These are phyloP conservation scores for Xerophyta viscosa DNA, from an alignment of 106 monocot species.

Conservation along the genomic window DNA sequence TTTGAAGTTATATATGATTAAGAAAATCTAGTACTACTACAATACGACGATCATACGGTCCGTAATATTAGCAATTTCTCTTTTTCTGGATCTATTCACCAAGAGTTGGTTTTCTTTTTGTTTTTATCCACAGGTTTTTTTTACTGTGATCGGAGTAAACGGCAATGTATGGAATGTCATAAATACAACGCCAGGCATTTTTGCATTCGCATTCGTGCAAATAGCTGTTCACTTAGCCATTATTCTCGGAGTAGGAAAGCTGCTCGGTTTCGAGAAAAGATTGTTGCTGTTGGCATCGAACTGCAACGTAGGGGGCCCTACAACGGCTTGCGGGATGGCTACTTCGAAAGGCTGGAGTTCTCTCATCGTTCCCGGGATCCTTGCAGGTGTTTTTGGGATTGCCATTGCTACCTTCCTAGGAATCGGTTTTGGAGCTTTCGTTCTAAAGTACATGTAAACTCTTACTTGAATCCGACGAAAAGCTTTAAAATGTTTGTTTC, in stretches of 20 bases:
- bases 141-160: slow-evolving; percentile 79
- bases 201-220: slow-evolving; percentile 60
- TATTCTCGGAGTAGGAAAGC: slow-evolving; percentile 52
- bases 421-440: slow-evolving; percentile 47
- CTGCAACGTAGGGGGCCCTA: slow-evolving; percentile 85
- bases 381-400: slow-evolving; percentile 81
- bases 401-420: slow-evolving; percentile 79
- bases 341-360: slow-evolving; percentile 87
- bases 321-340: slow-evolving; percentile 90
- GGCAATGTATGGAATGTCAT: slow-evolving; percentile 77
- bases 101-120: background rate
- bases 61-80: too few relatives aligned
- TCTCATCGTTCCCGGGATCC: slow-evolving; percentile 63
- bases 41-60: too few relatives aligned
- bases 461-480: background rate
- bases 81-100: background rate
- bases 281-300: slow-evolving; percentile 74
- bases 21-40: too few relatives aligned
- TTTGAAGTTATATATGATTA: too few relatives aligned
- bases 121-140: slow-evolving; percentile 53
- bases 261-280: slow-evolving; percentile 59
- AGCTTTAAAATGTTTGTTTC: too few relatives aligned
- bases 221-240: slow-evolving; percentile 48
- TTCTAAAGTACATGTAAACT: slow-evolving; percentile 39
- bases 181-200: slow-evolving; percentile 64